These are phyloP conservation scores for Ajuga reptans DNA, from an alignment of 305 asterid genomes.

Conservation along the genomic window DNA sequence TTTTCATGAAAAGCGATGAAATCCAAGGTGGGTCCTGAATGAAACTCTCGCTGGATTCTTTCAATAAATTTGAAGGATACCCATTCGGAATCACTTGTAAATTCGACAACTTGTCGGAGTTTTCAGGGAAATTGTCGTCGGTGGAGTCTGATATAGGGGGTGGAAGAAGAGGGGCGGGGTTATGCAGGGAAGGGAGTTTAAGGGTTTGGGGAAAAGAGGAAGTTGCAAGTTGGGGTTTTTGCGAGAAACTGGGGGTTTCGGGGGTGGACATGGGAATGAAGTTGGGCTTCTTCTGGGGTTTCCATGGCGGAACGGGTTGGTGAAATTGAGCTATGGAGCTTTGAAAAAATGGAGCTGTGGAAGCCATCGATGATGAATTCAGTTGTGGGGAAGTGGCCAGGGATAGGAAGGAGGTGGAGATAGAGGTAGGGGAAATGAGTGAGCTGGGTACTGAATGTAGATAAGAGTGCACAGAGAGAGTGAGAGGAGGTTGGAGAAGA, in stretches of 20 bases:
- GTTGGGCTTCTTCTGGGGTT: conserved; percentile 25
- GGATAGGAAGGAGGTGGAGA: background rate
- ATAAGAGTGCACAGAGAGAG: conserved; percentile 23
- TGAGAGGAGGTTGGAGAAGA: conserved; percentile 21
- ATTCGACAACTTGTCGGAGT: conserved; percentile 37
- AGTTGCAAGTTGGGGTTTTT: conserved; percentile 28
- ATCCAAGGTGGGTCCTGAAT: conserved; percentile 87
- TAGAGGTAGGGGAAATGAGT: background rate
- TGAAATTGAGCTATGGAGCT: conserved; percentile 46
- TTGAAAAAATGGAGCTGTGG: conserved; percentile 46
- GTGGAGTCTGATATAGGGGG: conserved; percentile 50
- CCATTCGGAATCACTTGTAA: conserved; percentile 47
- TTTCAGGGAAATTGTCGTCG: conserved; percentile 43
- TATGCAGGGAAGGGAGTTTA: conserved; percentile 50
- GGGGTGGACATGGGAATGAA: conserved; percentile 36
- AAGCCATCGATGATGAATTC: conserved; percentile 50
- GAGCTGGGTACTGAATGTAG: conserved; percentile 2
- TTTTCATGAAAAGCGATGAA: conserved; percentile 63
- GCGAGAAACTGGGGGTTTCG: conserved; percentile 33
- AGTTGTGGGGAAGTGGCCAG: background rate
- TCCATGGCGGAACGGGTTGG: conserved; percentile 30
- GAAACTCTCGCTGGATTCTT: conserved; percentile 38
- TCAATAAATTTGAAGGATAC: conserved; percentile 20
- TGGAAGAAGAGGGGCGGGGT: conserved; percentile 37
- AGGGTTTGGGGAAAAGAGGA: conserved; percentile 53